Conservation (phyloP, 1,284 basidiomycete genomes). For the Erythrobasidium hasegawianum region DNA sequence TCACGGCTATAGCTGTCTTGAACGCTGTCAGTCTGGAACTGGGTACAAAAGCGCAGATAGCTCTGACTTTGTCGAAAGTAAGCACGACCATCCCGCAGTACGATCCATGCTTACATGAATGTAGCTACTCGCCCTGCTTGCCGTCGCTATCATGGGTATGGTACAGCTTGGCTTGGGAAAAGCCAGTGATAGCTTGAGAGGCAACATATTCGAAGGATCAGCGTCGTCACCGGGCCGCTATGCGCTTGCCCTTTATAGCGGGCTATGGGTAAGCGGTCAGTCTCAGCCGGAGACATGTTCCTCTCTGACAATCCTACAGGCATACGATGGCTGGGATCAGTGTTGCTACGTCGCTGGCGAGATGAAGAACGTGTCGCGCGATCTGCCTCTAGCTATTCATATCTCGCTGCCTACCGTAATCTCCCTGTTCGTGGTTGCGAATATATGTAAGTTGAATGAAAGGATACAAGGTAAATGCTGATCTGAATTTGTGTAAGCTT, state of each 20-base stretch:
- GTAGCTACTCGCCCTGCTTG: constrained; percentile 47
- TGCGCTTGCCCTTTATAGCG: constrained; percentile 90
- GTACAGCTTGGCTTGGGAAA: constrained; percentile 48
- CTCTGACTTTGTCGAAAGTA: constrained; percentile 81
- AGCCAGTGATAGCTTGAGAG: constrained; percentile 44
- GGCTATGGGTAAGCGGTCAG: constrained; percentile 78
- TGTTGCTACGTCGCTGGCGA: constrained; percentile 81
- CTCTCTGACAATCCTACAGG: constrained; percentile 46
- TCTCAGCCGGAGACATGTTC: too few relatives aligned
- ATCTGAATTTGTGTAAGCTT: too few relatives aligned
- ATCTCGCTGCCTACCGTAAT: constrained; percentile 75
- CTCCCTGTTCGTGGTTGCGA: constrained; percentile 51
- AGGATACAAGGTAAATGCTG: too few relatives aligned
- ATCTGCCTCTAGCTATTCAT: constrained; percentile 85
- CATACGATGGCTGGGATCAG: constrained; percentile 55
- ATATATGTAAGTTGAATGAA: constrained; percentile 11
- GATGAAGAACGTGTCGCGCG: constrained; percentile 75
- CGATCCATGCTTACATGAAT: too few relatives aligned
- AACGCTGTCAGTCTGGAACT: constrained; percentile 74
- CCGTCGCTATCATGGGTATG: constrained; percentile 52
- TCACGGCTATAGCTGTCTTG: constrained; percentile 66
- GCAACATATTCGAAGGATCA: constrained; percentile 67
- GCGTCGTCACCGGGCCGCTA: constrained; percentile 76
- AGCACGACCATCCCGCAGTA: too few relatives aligned
- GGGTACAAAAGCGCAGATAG: constrained; percentile 74